These are phyloP conservation scores for Penicillium sp. DNA, from an alignment of 2,329 filamentous ascomycete genomes.

Conservation along the genomic window DNA sequence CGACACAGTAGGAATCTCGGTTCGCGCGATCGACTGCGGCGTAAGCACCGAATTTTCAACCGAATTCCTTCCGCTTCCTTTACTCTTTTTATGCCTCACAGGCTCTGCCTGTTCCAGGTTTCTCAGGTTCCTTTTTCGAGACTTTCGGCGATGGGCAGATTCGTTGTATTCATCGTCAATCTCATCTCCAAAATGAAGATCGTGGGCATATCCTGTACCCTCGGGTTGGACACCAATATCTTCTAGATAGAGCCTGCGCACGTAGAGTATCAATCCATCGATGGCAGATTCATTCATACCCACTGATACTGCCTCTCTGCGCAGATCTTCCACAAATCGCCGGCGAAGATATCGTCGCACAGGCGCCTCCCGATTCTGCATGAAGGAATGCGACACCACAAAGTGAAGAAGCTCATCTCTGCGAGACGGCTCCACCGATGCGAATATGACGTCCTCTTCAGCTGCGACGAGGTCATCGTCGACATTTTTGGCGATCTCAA, in stretches of 20 bases:
- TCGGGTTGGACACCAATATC: not conserved
- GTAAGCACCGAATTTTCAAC: not conserved
- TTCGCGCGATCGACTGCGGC: not conserved
- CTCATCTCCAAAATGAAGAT: conserved; percentile 23
- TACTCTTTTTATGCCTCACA: conserved; percentile 6
- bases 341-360: conserved; percentile 17
- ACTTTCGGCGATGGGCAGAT: not conserved
- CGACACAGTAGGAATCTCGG: not conserved
- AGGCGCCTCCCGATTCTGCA: conserved; percentile 14
- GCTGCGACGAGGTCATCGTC: not conserved
- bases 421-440: conserved; percentile 6
- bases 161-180: conserved; percentile 12
- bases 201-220: conserved; percentile 1
- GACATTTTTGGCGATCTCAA: not conserved
- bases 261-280: conserved; percentile 17
- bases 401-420: conserved; percentile 15
- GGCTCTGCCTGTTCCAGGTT: not conserved
- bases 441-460: conserved; percentile 17
- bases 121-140: conserved; percentile 5
- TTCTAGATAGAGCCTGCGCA: conserved; percentile 25
- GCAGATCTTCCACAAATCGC: conserved; percentile 21
- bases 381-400: conserved; percentile 20
- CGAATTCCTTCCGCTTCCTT: not conserved
- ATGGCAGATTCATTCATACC: conserved; percentile 17
- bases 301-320: conserved; percentile 8